These are phyloP conservation scores for Mucor velutinosus DNA, from an alignment of 371 early-diverging fungal genomes.

Conservation along the genomic window DNA sequence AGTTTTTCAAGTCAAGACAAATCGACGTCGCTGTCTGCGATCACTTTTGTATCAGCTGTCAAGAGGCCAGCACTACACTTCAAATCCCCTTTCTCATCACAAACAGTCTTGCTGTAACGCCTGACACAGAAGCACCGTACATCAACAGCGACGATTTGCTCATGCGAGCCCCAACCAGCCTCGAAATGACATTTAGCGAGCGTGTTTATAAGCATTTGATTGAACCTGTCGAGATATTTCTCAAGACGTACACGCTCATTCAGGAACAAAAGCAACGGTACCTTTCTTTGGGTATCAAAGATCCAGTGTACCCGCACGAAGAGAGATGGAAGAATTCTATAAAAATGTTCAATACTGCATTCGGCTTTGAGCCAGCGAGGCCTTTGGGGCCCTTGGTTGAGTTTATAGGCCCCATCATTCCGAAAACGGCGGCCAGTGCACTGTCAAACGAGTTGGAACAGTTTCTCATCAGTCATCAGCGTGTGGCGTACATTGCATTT, in stretches of 20 bases:
- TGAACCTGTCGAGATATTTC: constrained; percentile 13
- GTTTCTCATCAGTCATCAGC: constrained; percentile 21
- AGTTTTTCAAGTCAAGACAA: neutral
- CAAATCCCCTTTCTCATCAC: constrained; percentile 8
- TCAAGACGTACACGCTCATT: neutral
- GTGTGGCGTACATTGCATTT: constrained; percentile 43
- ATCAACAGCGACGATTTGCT: constrained; percentile 8
- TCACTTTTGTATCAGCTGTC: constrained; percentile 10
- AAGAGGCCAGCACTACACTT: neutral
- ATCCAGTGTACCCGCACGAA: neutral
- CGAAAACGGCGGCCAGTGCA: constrained; percentile 5
- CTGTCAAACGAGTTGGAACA: constrained; percentile 9
- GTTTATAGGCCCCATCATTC: constrained; percentile 34
- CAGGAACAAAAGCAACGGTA: constrained; percentile 3
- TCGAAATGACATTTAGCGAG: neutral
- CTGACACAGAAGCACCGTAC: constrained; percentile 13
- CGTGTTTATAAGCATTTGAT: constrained; percentile 13
- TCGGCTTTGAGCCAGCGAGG: constrained; percentile 29
- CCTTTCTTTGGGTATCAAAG: neutral
- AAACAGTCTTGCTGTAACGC: neutral
- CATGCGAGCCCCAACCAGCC: constrained; percentile 17
- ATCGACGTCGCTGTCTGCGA: constrained; percentile 10
- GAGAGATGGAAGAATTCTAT: neutral
- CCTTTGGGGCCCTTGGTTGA: constrained; percentile 35
- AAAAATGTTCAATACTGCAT: constrained; percentile 30